Base-by-base conservation (phyloP, 257 asterid genomes). In the Knoxia roxburghii region DNA sequence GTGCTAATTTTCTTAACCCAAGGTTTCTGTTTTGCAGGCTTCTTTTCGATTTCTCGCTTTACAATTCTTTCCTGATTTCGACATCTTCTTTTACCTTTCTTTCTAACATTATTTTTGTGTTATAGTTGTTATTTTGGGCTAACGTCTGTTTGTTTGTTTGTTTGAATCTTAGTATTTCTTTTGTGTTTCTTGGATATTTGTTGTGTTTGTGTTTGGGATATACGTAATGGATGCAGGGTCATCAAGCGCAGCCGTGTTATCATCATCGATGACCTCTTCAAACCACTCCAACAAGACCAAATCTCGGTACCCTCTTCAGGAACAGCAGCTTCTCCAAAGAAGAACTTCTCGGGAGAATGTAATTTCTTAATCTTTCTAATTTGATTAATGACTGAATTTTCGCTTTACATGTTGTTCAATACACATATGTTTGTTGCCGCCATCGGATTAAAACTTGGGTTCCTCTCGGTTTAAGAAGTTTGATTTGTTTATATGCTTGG, bases 301-400 rank as follows among this genome's bases (percentile, higher is more conserved):
- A 64, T 80, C 89, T n/a, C 80, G 95, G 48, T 73, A 40, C 72
- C 98, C 96, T 37, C 96, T 89, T n/a, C 93, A 85, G 75, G 95
- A 91, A 63, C 91, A 82, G 73, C 91, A 81, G 69, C 61, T 67
- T 74, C 82, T 84, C 49, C 94, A 82, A 17, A 77, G 85, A 66
- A 86, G 76, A 77, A 79, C 57, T 67, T 89, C 96, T 2, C 73
- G 85, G 63, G 96, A 92, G 54, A 87, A 89, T 49, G 98, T 92
- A 85, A 35, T 84, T 23, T 13, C 6, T 56, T 49, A 30, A 33
- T 60, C 65, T 60, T 33, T n/a, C 14, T n/a, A n/a, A n/a, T n/a
- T n/a, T n/a, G n/a, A n/a, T n/a, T n/a, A n/a, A n/a, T n/a, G n/a
- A n/a, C n/a, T n/a, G n/a, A n/a, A n/a, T n/a, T 37, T 37, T 37